Conservation (phyloP, 2,329 filamentous ascomycete genomes). For the Chaetomium sp. region DNA sequence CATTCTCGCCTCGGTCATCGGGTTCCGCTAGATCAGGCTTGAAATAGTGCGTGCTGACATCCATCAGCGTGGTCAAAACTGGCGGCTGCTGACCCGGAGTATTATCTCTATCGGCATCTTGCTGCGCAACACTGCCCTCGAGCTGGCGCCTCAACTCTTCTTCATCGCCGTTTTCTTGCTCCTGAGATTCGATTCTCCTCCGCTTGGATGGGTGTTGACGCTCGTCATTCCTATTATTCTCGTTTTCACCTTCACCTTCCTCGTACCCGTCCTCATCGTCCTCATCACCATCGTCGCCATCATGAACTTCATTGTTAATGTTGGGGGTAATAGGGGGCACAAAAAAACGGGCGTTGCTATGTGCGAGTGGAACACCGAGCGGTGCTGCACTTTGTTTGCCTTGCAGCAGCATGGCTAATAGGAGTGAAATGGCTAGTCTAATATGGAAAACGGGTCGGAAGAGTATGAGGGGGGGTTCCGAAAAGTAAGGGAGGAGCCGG, state of each 20-base stretch:
- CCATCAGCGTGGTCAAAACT: not conserved
- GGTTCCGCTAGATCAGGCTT: slow-evolving; percentile 1
- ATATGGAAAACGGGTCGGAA: too few relatives aligned
- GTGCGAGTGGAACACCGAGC: too few relatives aligned
- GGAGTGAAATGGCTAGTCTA: too few relatives aligned
- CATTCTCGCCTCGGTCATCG: slow-evolving; percentile 8
- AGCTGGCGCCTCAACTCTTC: not conserved
- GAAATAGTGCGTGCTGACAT: slow-evolving; percentile 3
- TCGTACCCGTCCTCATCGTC: not conserved
- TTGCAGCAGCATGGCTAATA: too few relatives aligned
- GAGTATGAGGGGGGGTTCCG: too few relatives aligned
- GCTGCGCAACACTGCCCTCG: too few relatives aligned
- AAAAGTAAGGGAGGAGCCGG: too few relatives aligned
- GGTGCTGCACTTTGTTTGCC: too few relatives aligned
- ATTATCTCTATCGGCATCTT: too few relatives aligned
- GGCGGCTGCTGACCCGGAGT: not conserved
- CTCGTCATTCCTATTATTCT: not conserved
- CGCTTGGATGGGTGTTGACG: not conserved
- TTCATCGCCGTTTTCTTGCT: not conserved
- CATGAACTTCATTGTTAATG: not conserved
- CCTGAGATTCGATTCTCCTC: not conserved
- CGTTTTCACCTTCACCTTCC: not conserved
- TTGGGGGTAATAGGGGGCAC: not conserved
- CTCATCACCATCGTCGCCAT: not conserved
- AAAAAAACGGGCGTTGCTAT: too few relatives aligned